phyloP scores from a whole-genome alignment of 2,329 filamentous ascomycete species.

The Bertia moriformis region DNA sequence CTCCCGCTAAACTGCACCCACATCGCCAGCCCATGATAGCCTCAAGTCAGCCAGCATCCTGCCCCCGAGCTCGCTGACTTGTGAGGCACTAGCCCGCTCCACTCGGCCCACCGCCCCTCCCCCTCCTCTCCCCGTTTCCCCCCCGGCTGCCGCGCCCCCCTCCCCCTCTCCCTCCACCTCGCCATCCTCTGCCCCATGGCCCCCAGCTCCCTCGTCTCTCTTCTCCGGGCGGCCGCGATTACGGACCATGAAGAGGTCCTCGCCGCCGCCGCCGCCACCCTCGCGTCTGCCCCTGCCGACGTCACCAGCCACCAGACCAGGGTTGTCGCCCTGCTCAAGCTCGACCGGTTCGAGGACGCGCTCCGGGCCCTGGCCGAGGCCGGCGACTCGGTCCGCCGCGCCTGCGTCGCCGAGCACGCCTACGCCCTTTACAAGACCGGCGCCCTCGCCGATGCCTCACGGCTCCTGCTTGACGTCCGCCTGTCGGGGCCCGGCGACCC shows the following conservation, averaged over 20 bases:
- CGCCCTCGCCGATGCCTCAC: slow-evolving; percentile 47
- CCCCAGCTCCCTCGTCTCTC: slow-evolving; percentile 10
- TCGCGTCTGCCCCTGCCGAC: slow-evolving; percentile 42
- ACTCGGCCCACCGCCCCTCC: no score
- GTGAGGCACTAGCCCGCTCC: no score
- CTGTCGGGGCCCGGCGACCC: background rate
- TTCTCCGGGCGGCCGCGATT: slow-evolving; percentile 37
- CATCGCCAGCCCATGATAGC: no score
- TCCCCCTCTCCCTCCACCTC: no score
- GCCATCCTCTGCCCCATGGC: background rate
- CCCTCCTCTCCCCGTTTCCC: no score
- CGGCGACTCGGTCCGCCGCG: slow-evolving; percentile 41
- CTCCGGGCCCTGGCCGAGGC: slow-evolving; percentile 52
- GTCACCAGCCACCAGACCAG: slow-evolving; percentile 51
- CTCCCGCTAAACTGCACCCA: no score
- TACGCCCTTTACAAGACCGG: slow-evolving; percentile 78
- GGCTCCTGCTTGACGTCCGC: slow-evolving; percentile 14
- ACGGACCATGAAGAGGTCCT: slow-evolving; percentile 64
- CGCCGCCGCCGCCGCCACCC: slow-evolving; percentile 42
- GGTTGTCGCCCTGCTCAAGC: slow-evolving; percentile 62
- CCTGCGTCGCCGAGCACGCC: slow-evolving; percentile 54
- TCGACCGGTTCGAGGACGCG: slow-evolving; percentile 71
- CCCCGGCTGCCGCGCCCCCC: no score
- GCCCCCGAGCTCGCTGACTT: no score
- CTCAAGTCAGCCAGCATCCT: no score